Percentiles rank a stretch among this genome's conserved stretches.
Evolutionary conservation across 768 basidiomycete genomes (phyloP).

Genomic region (Ramaria sp.): DNA sequence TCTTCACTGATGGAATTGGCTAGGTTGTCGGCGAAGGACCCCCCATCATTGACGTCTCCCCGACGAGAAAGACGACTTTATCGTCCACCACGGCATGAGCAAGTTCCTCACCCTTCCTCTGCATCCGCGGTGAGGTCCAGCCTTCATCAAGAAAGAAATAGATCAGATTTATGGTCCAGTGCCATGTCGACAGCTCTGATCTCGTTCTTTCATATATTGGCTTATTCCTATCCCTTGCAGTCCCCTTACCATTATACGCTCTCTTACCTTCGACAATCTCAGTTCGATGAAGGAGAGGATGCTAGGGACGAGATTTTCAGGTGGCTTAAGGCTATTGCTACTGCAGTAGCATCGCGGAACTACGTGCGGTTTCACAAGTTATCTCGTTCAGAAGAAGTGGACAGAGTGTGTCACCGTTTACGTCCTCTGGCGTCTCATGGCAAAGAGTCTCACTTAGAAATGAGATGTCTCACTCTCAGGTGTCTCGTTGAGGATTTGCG

Average conservation of each 20-base stretch:
- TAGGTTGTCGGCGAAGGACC: too few relatives aligned
- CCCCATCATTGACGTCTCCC: not conserved
- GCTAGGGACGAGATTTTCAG: constrained; percentile 20
- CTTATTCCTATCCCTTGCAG: constrained; percentile 56
- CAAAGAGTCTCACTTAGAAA: constrained; percentile 10
- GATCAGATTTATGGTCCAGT: not conserved
- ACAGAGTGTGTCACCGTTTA: not conserved
- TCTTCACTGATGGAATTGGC: too few relatives aligned
- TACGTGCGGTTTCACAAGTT: constrained; percentile 42
- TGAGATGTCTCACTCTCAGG: constrained; percentile 33
- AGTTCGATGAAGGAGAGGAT: constrained; percentile 23
- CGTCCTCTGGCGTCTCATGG: too few relatives aligned
- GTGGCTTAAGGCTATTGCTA: constrained; percentile 48
- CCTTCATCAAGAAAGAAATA: constrained; percentile 18
- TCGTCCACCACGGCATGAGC: not conserved
- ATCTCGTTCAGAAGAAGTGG: constrained; percentile 20
- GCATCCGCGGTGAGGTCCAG: constrained; percentile 25
- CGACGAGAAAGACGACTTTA: not conserved
- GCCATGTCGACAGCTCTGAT: constrained; percentile 30
- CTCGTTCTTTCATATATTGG: constrained; percentile 48
- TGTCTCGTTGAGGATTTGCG: constrained; percentile 38
- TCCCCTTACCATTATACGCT: constrained; percentile 38
- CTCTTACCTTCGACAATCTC: constrained; percentile 27
- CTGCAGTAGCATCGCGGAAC: constrained; percentile 41
- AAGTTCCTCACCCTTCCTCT: not conserved